A percentile compares a stretch with the other conserved stretches of the same genome.
These are phyloP conservation scores for Kokia cookei DNA, from an alignment of 441 rosid species.

Conservation along the genomic window DNA sequence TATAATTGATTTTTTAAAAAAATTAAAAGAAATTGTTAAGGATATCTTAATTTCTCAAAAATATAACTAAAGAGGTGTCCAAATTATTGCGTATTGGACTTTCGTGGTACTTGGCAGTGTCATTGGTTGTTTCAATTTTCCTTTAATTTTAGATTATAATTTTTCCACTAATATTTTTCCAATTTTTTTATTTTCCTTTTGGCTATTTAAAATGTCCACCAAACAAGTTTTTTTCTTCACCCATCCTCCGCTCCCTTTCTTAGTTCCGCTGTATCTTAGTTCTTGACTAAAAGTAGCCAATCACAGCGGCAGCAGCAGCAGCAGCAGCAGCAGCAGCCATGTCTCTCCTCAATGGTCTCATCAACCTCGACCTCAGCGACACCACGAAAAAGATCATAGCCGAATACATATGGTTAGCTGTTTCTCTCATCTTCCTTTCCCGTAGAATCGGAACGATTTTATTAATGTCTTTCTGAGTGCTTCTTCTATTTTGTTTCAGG, in stretches of 20 bases:
- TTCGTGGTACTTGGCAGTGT: not conserved
- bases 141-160: too few species aligned
- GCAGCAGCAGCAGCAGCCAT: constrained; percentile 16
- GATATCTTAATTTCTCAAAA: too few species aligned
- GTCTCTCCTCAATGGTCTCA: constrained; percentile 54
- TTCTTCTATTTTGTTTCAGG: constrained; percentile 22
- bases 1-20: too few species aligned
- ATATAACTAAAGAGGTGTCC: not conserved
- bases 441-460: not conserved
- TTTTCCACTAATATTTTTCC: too few species aligned
- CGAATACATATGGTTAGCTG: constrained; percentile 61
- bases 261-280: not conserved
- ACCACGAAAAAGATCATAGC: constrained; percentile 63
- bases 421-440: not conserved
- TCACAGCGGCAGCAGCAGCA: not conserved
- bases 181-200: too few species aligned
- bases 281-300: not conserved
- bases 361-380: constrained; percentile 58
- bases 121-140: not conserved
- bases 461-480: not conserved
- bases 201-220: too few species aligned
- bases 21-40: too few species aligned
- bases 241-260: not conserved
- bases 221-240: too few species aligned
- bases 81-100: not conserved